Conservation (phyloP, 2,329 filamentous ascomycete species). For the Hortaea sp. region DNA sequence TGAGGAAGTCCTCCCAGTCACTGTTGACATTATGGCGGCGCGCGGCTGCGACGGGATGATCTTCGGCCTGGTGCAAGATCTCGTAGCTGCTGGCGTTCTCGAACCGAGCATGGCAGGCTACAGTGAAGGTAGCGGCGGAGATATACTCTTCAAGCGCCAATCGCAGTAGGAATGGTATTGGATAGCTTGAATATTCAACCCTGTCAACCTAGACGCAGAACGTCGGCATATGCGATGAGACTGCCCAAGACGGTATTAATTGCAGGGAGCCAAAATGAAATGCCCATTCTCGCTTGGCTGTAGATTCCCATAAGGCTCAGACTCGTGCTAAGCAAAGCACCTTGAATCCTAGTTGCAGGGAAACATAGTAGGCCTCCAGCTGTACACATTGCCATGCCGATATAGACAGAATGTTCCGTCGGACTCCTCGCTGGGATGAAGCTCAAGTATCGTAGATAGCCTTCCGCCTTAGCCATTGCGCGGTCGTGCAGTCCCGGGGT, state of each 20-base stretch:
- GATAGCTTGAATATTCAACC: background rate
- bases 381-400: background rate
- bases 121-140: slow-evolving; percentile 30
- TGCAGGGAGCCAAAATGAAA: background rate
- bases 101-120: slow-evolving; percentile 35
- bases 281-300: background rate
- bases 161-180: background rate
- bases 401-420: background rate
- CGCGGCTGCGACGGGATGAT: slow-evolving; percentile 53
- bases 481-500: background rate
- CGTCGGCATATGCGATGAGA: background rate
- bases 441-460: background rate
- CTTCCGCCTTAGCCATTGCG: background rate
- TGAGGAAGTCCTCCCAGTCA: slow-evolving; percentile 46
- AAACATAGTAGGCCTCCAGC: background rate
- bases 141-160: slow-evolving; percentile 27
- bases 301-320: background rate
- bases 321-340: background rate
- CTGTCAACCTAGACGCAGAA: background rate
- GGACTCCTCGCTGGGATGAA: background rate
- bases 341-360: background rate
- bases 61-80: slow-evolving; percentile 42
- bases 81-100: slow-evolving; percentile 42
- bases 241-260: background rate
- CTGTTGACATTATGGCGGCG: slow-evolving; percentile 47